Conservation (phyloP, 176 grass and related monocot species). For the Puccinellia tenuiflora region DNA sequence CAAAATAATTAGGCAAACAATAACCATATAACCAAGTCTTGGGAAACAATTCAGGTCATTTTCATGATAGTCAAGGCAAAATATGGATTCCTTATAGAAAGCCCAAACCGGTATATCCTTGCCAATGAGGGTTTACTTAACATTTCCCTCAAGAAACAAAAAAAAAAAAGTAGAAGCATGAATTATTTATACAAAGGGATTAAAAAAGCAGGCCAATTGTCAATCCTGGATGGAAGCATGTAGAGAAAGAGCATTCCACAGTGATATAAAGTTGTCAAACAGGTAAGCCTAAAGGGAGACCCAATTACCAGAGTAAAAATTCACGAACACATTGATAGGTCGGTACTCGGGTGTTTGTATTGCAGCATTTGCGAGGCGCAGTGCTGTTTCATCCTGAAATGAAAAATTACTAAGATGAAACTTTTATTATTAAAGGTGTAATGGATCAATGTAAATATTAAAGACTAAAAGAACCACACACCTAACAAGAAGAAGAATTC, state of each 20-base stretch:
- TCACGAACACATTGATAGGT: slow-evolving; percentile 82
- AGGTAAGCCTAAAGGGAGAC: neutral
- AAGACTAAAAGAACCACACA: neutral
- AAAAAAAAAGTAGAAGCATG: neutral
- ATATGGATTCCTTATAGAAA: neutral
- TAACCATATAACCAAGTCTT: neutral
- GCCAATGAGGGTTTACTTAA: neutral
- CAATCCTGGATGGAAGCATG: neutral
- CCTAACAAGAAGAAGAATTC: neutral
- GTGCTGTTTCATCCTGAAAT: slow-evolving; percentile 74
- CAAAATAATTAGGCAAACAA: neutral
- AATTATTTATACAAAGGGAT: neutral
- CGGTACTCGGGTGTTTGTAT: slow-evolving; percentile 75
- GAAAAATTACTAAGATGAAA: neutral
- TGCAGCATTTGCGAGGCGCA: slow-evolving; percentile 60
- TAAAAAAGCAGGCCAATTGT: neutral
- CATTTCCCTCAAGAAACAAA: neutral
- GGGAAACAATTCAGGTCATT: neutral
- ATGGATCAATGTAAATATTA: neutral
- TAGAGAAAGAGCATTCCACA: neutral
- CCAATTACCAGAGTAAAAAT: slow-evolving; percentile 77
- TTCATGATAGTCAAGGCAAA: neutral
- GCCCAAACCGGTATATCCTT: neutral
- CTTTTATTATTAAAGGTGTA: neutral
- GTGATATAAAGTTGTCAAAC: neutral